These are phyloP conservation scores for Lanmaoa pseudosensibilis DNA, from an alignment of 768 basidiomycete genomes.

Conservation along the genomic window DNA sequence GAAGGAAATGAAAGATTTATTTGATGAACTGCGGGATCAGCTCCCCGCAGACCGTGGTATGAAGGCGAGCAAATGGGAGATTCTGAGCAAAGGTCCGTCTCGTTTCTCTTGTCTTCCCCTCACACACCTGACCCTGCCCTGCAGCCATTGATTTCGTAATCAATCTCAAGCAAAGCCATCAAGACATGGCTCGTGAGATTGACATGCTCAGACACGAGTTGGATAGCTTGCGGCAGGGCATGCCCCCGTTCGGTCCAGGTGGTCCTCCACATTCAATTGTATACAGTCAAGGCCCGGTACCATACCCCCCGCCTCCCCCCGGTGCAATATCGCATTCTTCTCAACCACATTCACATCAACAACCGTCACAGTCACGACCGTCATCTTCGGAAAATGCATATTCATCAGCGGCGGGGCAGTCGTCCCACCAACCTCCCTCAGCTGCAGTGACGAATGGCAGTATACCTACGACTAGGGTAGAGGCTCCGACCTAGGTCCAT, in stretches of 20 bases:
- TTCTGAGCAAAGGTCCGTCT: conserved; percentile 84
- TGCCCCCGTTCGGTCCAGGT: conserved; percentile 49
- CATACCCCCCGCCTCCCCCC: conserved; percentile 48
- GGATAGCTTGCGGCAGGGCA: conserved; percentile 59
- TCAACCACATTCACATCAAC: conserved; percentile 34
- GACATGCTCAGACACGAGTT: conserved; percentile 78
- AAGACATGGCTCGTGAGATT: conserved; percentile 76
- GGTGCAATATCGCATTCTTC: conserved; percentile 45
- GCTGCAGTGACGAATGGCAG: conserved; percentile 40
- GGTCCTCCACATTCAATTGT: conserved; percentile 50
- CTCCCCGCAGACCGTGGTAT: conserved; percentile 90
- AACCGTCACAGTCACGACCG: conserved; percentile 47
- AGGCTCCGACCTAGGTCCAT: conserved; percentile 38
- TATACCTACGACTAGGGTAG: conserved; percentile 42
- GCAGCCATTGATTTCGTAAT: conserved; percentile 87
- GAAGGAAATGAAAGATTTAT: conserved; percentile 99
- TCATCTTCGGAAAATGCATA: conserved; percentile 62
- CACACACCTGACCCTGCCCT: conserved; percentile 3
- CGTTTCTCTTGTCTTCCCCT: not conserved
- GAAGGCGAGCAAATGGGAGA: conserved; percentile 99
- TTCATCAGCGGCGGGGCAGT: conserved; percentile 41
- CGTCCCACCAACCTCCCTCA: conserved; percentile 30
- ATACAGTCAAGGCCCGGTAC: conserved; percentile 51
- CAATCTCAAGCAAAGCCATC: conserved; percentile 72
- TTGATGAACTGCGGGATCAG: conserved; percentile 93